Evolutionary conservation across 2,329 filamentous ascomycete genomes (phyloP).

Genomic region (Corynespora cassiicola): DNA sequence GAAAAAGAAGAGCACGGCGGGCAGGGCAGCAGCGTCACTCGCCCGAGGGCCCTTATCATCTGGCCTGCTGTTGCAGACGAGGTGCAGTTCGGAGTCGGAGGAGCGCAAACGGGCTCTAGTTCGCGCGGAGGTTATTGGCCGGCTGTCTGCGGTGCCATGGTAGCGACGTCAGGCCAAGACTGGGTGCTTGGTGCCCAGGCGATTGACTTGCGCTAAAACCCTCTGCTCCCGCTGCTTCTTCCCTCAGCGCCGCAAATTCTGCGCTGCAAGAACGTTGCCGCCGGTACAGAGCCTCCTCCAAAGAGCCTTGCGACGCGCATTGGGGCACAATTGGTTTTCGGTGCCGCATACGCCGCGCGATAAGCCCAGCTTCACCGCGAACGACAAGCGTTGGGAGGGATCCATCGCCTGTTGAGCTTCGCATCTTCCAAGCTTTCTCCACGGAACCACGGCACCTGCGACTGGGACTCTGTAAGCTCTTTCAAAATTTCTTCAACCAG

Average conservation of each 20-base stretch:
- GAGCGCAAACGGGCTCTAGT: too few relatives aligned
- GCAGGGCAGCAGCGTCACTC: too few relatives aligned
- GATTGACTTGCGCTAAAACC: too few relatives aligned
- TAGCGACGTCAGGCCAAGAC: too few relatives aligned
- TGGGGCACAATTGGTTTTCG: slow-evolving; percentile 23
- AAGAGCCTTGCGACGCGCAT: slow-evolving; percentile 15
- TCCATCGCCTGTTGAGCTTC: slow-evolving; percentile 5
- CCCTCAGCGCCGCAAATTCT: slow-evolving; percentile 5
- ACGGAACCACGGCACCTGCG: slow-evolving; percentile 1
- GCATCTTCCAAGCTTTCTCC: slow-evolving; percentile 14
- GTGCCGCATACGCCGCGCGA: slow-evolving; percentile 5
- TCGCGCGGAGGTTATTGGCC: too few relatives aligned
- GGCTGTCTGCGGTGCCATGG: too few relatives aligned
- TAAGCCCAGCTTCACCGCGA: background rate
- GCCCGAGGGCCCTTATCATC: too few relatives aligned
- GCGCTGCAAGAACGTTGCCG: slow-evolving; percentile 5
- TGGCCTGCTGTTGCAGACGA: too few relatives aligned
- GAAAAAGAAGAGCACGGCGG: too few relatives aligned
- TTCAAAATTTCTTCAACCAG: slow-evolving; percentile 3
- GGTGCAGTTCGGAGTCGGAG: too few relatives aligned
- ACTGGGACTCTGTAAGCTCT: slow-evolving; percentile 14
- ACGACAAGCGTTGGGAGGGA: slow-evolving; percentile 4
- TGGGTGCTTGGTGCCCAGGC: too few relatives aligned
- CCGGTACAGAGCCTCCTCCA: slow-evolving; percentile 6
- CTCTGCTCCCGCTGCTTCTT: background rate